Base-by-base conservation (phyloP, 2,329 filamentous ascomycete genomes). In the Chrysoporthe cubensis region DNA sequence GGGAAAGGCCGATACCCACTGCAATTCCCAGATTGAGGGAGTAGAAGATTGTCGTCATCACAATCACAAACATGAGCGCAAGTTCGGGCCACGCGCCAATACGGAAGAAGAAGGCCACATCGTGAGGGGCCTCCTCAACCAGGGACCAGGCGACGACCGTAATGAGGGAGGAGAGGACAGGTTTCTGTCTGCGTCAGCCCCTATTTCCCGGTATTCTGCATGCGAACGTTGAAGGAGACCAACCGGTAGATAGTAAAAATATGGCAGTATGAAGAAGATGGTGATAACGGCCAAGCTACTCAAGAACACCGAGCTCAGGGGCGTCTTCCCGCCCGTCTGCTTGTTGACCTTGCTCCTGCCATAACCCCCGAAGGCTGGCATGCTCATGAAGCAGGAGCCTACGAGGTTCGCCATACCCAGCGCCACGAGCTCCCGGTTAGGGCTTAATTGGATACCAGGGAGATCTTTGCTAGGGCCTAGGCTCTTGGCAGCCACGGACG, bases 361-460 rank as follows among this genome's bases (percentile, higher is more conserved):
- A 76, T 99, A 99, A 9, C 96, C 96, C 21, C 96, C 96, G 83
- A 99, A 99, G 0, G 93, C 92, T 7, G 96, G 96, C 32, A 99
- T 84, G 26, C 93, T 90, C 89, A 95, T 94, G 80, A 98, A 98
- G 75, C 94, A 91, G 1, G 93, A 92, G 9, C 94, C 94, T 3
- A 97, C 81, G n/a, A 98, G 82, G 78, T 99, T 99, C 14, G 95
- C 94, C 7, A 93, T 86, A 0, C 96, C 96, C 0, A 99, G 84
- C 0, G 96, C 95, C 62, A 98, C 92, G 72, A 99, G 88, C 77
- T 99, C 96, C 60, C 96, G 87, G 76, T 99, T 99, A 1, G 96
- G 88, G 76, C 94, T 97, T 54, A 97, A 84, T 64, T 91, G 88
- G 76, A 97, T 93, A 43, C 89, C 91, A 69, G 92, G 87, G 43